These are phyloP conservation scores for Bacterosira constricta DNA, from an alignment of 108 stramenopile species.

Conservation along the genomic window DNA sequence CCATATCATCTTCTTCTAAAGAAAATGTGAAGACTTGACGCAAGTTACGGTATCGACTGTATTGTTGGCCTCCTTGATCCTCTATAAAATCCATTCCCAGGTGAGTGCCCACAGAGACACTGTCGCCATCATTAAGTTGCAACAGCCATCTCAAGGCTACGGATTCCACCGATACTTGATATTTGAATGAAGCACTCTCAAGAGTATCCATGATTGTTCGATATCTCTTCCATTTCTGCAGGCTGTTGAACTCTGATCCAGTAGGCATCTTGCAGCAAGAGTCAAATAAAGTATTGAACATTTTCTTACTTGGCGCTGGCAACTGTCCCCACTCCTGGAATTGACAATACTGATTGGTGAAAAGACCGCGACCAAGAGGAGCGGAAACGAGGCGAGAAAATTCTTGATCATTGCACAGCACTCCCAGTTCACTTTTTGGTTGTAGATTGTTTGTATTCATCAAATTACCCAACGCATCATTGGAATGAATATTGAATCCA, in stretches of 20 bases:
- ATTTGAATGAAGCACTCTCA: slow-evolving; percentile 51
- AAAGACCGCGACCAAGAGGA: slow-evolving; percentile 63
- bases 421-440: slow-evolving; percentile 7
- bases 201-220: slow-evolving; percentile 44
- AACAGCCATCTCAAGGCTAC: slow-evolving; percentile 70
- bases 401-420: background rate
- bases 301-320: slow-evolving; percentile 16
- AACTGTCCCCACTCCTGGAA: slow-evolving; percentile 7
- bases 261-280: background rate
- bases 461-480: slow-evolving; percentile 53
- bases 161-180: slow-evolving; percentile 62
- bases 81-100: slow-evolving; percentile 36
- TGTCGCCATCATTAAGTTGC: slow-evolving; percentile 49
- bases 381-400: slow-evolving; percentile 21
- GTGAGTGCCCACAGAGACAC: slow-evolving; percentile 30
- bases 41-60: slow-evolving; percentile 35
- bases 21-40: slow-evolving; percentile 73
- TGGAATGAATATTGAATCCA: slow-evolving; percentile 56
- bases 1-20: slow-evolving; percentile 74
- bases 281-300: slow-evolving; percentile 8
- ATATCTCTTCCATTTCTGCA: slow-evolving; percentile 13
- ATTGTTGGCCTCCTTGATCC: slow-evolving; percentile 32
- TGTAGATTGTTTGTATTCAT: slow-evolving; percentile 48
- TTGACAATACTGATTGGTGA: slow-evolving; percentile 44
- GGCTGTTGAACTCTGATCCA: background rate